These are phyloP conservation scores for Sistotremastrum niveocremeum DNA, from an alignment of 768 basidiomycete genomes.

Conservation along the genomic window DNA sequence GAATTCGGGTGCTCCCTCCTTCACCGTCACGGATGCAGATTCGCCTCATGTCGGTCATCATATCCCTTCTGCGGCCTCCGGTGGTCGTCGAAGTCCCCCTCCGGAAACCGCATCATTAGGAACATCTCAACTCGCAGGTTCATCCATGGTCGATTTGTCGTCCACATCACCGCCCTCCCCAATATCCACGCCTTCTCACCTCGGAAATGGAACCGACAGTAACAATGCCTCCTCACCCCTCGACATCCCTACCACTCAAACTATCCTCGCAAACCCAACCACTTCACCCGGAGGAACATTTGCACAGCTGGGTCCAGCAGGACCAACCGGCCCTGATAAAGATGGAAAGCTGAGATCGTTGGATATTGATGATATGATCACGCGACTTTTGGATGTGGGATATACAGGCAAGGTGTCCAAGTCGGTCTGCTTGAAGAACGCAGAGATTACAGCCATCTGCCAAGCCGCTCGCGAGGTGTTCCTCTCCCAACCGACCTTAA, in stretches of 20 bases:
- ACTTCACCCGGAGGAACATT: slow-evolving; percentile 21
- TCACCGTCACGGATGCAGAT: slow-evolving; percentile 26
- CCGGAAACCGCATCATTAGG: slow-evolving; percentile 20
- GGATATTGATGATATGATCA: slow-evolving; percentile 98
- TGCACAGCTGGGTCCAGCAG: slow-evolving; percentile 40
- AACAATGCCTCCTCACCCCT: slow-evolving; percentile 28
- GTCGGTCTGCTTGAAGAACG: slow-evolving; percentile 87
- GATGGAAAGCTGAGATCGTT: slow-evolving; percentile 51
- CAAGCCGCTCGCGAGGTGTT: slow-evolving; percentile 93
- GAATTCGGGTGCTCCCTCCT: slow-evolving; percentile 17
- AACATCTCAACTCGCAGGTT: slow-evolving; percentile 7
- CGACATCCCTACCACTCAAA: slow-evolving; percentile 70
- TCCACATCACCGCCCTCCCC: slow-evolving; percentile 15
- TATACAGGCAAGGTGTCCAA: slow-evolving; percentile 98
- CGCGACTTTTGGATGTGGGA: slow-evolving; percentile 87
- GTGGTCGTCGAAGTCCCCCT: slow-evolving; percentile 21
- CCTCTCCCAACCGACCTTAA: slow-evolving; percentile 88
- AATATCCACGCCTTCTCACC: slow-evolving; percentile 24
- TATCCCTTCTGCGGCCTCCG: slow-evolving; percentile 13
- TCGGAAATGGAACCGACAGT: neutral
- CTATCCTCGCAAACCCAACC: slow-evolving; percentile 67
- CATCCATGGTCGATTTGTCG: slow-evolving; percentile 3
- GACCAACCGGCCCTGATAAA: slow-evolving; percentile 22
- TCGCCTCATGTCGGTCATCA: too few species aligned
- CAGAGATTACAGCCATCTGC: slow-evolving; percentile 90